A percentile compares a stretch with the other conserved stretches of the same genome.
These are phyloP conservation scores for Houttuynia cordata DNA, from an alignment of 164 flowering plant genomes.

Conservation along the genomic window DNA sequence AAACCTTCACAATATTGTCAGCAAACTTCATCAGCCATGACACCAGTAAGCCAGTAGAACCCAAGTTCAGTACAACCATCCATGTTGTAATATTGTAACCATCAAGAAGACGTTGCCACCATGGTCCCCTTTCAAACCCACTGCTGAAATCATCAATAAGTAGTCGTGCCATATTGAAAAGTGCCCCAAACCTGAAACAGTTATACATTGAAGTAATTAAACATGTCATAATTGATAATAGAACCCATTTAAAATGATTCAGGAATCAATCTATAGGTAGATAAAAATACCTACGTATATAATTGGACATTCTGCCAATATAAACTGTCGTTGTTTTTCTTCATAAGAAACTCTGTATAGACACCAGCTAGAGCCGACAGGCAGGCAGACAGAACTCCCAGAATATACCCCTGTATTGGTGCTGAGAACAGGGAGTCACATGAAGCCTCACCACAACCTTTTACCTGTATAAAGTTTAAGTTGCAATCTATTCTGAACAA, in stretches of 20 bases:
- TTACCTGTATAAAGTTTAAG: constrained; percentile 38
- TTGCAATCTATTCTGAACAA: not conserved
- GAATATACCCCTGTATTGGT: constrained; percentile 84
- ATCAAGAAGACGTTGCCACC: constrained; percentile 85
- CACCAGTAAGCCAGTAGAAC: constrained; percentile 81
- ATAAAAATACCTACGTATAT: constrained; percentile 64
- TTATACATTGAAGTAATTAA: not conserved
- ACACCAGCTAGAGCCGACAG: constrained; percentile 94
- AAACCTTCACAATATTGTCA: constrained; percentile 86
- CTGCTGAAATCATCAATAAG: constrained; percentile 67
- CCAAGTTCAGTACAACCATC: constrained; percentile 88
- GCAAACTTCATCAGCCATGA: constrained; percentile 99
- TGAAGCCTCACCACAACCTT: constrained; percentile 86
- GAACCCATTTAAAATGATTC: not conserved
- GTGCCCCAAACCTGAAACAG: constrained; percentile 65
- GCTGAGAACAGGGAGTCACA: constrained; percentile 88
- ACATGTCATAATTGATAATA: not conserved
- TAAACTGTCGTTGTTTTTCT: constrained; percentile 89
- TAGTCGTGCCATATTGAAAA: constrained; percentile 77
- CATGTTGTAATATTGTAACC: constrained; percentile 82
- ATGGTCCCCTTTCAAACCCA: constrained; percentile 88
- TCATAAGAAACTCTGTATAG: constrained; percentile 97
- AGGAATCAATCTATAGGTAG: not conserved
- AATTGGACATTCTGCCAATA: constrained; percentile 95
- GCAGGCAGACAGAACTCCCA: constrained; percentile 89